These are phyloP conservation scores for Boechera divaricarpa DNA, from an alignment of 345 rosid species.

Conservation along the genomic window DNA sequence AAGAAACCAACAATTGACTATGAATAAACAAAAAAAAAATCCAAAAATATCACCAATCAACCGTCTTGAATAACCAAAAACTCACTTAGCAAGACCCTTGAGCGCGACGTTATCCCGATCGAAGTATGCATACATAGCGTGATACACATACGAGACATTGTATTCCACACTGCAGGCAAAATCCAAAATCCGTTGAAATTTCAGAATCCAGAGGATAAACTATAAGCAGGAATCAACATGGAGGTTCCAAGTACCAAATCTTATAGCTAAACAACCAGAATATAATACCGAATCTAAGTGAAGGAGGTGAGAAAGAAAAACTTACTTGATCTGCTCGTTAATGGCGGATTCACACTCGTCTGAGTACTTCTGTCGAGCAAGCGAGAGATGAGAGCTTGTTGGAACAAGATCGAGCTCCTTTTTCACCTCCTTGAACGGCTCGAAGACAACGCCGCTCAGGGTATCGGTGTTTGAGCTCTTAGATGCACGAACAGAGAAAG, in stretches of 20 bases:
- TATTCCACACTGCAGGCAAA: slow-evolving; percentile 76
- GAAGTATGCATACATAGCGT: slow-evolving; percentile 86
- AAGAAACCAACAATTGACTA: background rate
- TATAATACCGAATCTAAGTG: slow-evolving; percentile 1
- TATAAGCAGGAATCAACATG: slow-evolving; percentile 10
- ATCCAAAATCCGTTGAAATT: background rate
- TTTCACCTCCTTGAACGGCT: slow-evolving; percentile 92
- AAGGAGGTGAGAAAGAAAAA: background rate
- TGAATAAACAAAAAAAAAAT: background rate
- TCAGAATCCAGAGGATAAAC: background rate
- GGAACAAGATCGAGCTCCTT: slow-evolving; percentile 95
- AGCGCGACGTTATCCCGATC: slow-evolving; percentile 92
- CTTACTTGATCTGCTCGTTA: slow-evolving; percentile 92
- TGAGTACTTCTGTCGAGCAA: slow-evolving; percentile 76
- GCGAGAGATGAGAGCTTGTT: slow-evolving; percentile 62
- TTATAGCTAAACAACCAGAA: slow-evolving; percentile 15
- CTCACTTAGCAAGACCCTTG: slow-evolving; percentile 93
- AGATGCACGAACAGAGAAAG: slow-evolving; percentile 40
- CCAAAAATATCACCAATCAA: background rate
- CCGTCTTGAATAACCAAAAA: background rate
- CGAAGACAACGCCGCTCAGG: slow-evolving; percentile 69
- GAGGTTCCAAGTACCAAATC: slow-evolving; percentile 18
- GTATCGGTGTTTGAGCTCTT: slow-evolving; percentile 28
- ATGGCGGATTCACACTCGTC: slow-evolving; percentile 81
- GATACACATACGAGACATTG: slow-evolving; percentile 90